A percentile compares a stretch with the other conserved stretches of the same genome.
Evolutionary conservation across 805 yeast species (phyloP).

Genomic region (Millerozyma miso): DNA sequence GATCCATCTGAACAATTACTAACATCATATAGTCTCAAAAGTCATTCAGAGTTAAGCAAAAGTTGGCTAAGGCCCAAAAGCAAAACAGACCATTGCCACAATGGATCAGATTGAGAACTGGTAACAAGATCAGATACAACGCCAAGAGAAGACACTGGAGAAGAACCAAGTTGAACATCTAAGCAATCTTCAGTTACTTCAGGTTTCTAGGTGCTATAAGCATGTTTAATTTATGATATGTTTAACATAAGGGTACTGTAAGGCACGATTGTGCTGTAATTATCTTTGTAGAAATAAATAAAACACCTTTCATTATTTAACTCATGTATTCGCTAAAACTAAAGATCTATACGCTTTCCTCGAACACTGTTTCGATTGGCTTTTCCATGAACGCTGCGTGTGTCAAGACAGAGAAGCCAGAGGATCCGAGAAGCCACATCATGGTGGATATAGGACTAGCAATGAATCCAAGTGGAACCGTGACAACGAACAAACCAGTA

Average conservation of each 20-base stretch:
- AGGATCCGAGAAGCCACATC: constrained; percentile 89
- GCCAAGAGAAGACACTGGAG: constrained; percentile 99
- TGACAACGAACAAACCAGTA: constrained; percentile 71
- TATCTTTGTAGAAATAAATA: constrained; percentile 2
- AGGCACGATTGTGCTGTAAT: background rate
- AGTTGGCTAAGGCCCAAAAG: constrained; percentile 97
- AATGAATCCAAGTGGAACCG: constrained; percentile 76
- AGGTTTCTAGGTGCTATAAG: constrained; percentile 3
- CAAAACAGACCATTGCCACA: constrained; percentile 99
- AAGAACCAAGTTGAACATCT: constrained; percentile 97
- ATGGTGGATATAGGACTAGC: constrained; percentile 88
- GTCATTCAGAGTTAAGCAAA: constrained; percentile 95
- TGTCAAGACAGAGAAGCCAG: constrained; percentile 69
- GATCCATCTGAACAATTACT: too few relatives aligned
- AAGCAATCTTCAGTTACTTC: constrained; percentile 30
- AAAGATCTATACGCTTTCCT: constrained; percentile 60
- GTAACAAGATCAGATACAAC: constrained; percentile 96
- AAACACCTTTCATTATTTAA: background rate
- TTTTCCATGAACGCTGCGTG: constrained; percentile 93
- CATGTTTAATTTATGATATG: constrained; percentile 10
- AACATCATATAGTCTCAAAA: constrained; percentile 68
- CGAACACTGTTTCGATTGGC: constrained; percentile 92
- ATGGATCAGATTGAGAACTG: constrained; percentile 98
- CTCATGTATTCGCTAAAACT: background rate
- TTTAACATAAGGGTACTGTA: constrained; percentile 1